Base-by-base conservation (phyloP, 2,329 filamentous ascomycete species). In the Paramyrothecium sp. region DNA sequence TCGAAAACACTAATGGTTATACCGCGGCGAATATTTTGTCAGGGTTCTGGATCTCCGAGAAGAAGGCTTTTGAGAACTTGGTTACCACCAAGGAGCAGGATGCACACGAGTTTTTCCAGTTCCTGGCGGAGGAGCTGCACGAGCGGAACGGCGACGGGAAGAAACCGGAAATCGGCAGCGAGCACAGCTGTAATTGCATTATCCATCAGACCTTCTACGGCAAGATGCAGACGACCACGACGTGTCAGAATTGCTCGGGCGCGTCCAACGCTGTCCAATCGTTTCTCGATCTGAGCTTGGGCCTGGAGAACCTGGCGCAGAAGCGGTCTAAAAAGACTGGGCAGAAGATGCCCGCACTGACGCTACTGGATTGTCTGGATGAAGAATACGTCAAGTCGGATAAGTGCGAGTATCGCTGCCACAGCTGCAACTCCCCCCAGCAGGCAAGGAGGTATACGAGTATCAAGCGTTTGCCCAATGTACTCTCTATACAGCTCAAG, bases 71-170 rank as follows among this genome's bases (percentile, higher is more conserved):
- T 60, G 84, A 91, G 74, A 87, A 89, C 59, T 81, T 93, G 21
- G 91, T 94, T 2, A 95, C 93, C 12, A 96, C 96, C 66, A 91
- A 93, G 67, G 94, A 98, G 74, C 94, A 98, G 76, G 94, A 98
- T 69, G 94, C 94, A 1, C 94, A 98, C 70, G 94, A 98, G 71
- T 98, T 96, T 75, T 96, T 97, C 73, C 92, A 97, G 70, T 97
- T 96, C 69, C 84, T 98, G 34, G 89, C 96, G 38, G 94, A 97
- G 75, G 91, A 95, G 66, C 81, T 99, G 17, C 94, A 97, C 69
- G 86, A 90, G 68, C 84, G 92, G 46, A 95, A 93, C 65, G 88
- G 88, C 16, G 88, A 90, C 62, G 83, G 84, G 44, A 88, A 87
- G 68, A 83, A 78, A 64, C 83, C 83, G 30, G 85, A 82, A 69